Conservation (phyloP, 768 basidiomycete species). For the Coprinellus aureogranulatus region DNA sequence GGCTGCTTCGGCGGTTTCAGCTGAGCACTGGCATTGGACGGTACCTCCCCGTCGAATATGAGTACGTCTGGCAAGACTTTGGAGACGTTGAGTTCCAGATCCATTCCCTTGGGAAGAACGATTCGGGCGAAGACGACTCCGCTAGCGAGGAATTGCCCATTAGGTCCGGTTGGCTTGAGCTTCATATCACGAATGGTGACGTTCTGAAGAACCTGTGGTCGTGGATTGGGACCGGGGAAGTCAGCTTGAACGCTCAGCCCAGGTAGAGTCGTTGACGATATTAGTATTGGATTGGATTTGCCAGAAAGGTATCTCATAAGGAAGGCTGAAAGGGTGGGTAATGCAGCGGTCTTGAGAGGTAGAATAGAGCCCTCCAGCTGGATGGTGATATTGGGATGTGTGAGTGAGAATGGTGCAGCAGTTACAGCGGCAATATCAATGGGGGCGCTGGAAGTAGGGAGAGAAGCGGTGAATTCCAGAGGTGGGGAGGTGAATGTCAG, state of each 20-base stretch:
- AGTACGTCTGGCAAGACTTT: conserved; percentile 73
- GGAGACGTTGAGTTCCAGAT: conserved; percentile 60
- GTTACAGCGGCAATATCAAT: conserved; percentile 54
- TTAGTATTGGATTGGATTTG: conserved; percentile 51
- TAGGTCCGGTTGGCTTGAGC: conserved; percentile 47
- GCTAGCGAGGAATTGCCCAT: conserved; percentile 55
- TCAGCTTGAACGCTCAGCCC: conserved; percentile 41
- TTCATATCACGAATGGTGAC: conserved; percentile 78
- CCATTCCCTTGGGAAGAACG: conserved; percentile 68
- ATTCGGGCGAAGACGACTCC: conserved; percentile 65
- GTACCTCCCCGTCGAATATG: conserved; percentile 71
- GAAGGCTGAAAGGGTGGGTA: conserved; percentile 55
- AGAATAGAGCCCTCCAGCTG: conserved; percentile 55
- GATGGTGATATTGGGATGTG: conserved; percentile 67
- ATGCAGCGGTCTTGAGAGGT: conserved; percentile 40
- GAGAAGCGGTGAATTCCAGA: conserved; percentile 60
- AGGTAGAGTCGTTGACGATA: conserved; percentile 53
- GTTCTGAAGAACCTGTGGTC: conserved; percentile 64
- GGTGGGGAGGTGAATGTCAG: conserved; percentile 52
- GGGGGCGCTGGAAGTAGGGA: conserved; percentile 29
- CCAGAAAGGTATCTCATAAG: conserved; percentile 64
- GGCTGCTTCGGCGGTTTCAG: not conserved
- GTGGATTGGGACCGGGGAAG: conserved; percentile 67
- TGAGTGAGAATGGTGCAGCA: conserved; percentile 56
- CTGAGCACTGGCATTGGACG: conserved; percentile 15